Evolutionary conservation across 2,329 filamentous ascomycete genomes (phyloP), one percentile per base, ranked within the genome.

Genomic region (Xylaria sp.): DNA sequence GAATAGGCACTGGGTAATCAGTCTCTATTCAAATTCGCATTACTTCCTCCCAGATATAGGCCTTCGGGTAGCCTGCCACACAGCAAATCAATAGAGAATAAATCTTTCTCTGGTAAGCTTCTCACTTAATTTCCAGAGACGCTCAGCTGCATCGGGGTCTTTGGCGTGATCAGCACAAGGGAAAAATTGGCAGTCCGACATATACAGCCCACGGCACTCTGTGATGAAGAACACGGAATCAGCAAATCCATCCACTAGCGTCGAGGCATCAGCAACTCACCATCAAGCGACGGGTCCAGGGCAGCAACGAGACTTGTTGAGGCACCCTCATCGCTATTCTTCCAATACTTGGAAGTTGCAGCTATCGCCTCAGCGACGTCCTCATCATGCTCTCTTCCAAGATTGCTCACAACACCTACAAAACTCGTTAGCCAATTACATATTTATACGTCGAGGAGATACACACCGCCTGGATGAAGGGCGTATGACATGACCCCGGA

Each of bases 51-150:
- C 26, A 1, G 20, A 26, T 23, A 23, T 26, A 23, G 13, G 44
- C 4, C 6, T 15, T 23, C 44, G 44, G 44, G 33, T 38, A 28
- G 23, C 28, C 23, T 28, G 23, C 31, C 2, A 23, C n/a, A 17
- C 20, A 33, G 2, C 31, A 28, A 3, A 13, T 57, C 7, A 57
- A 13, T 53, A 42, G 9, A 74, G 60, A 42, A 68, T 36, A 67
- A 83, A 83, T 42, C 78, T 75, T 61, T 81, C 74, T 1, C 78
- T 78, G 4, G 80, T 79, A 49, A 83, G 66, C 42, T 79, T 75
- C 66, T 84, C 83, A 58, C 81, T 83, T 62, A 84, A 65, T 28
- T 74, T 71, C 81, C 82, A 84, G 6, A 84, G 73, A 31, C 76
- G 78, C 59, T 80, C 76, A 11, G 80, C 80, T 46, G 77, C 67